phyloP scores from a whole-genome alignment of 495 filamentous ascomycete genomes.

The Lindgomyces ingoldianus region DNA sequence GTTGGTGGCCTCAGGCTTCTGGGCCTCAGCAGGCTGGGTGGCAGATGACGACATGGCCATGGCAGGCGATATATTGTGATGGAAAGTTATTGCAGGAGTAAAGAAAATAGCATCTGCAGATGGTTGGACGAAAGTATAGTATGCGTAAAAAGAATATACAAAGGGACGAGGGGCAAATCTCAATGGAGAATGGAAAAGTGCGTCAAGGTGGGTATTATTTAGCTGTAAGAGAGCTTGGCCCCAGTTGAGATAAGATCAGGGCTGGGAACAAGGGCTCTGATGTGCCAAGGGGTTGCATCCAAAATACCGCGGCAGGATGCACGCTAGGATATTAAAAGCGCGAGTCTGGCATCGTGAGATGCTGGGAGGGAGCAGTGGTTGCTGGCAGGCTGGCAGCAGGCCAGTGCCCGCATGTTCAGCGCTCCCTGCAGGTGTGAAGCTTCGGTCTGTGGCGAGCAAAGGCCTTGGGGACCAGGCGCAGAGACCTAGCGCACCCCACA shows the following conservation, averaged over 20 bases:
- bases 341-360: conserved; percentile 19
- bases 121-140: conserved; percentile 29
- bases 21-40: conserved; percentile 31
- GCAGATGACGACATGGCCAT: conserved; percentile 33
- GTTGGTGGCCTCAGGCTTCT: conserved; percentile 22
- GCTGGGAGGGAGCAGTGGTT: conserved; percentile 7
- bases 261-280: conserved; percentile 14
- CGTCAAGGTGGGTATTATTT: conserved; percentile 35
- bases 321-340: conserved; percentile 31
- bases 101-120: conserved; percentile 26
- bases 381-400: conserved; percentile 16
- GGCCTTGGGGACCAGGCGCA: conserved; percentile 26
- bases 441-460: conserved; percentile 30
- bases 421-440: conserved; percentile 7
- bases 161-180: conserved; percentile 26
- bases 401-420: conserved; percentile 22
- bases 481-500: conserved; percentile 31
- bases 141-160: conserved; percentile 29
- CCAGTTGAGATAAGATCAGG: conserved; percentile 32
- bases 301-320: conserved; percentile 30
- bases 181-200: conserved; percentile 32
- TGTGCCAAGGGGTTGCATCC: conserved; percentile 33
- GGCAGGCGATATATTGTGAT: conserved; percentile 3
- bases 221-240: conserved; percentile 30
- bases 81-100: conserved; percentile 19